These are phyloP conservation scores for Delitschia confertaspora DNA, from an alignment of 495 filamentous ascomycete genomes.

Conservation along the genomic window DNA sequence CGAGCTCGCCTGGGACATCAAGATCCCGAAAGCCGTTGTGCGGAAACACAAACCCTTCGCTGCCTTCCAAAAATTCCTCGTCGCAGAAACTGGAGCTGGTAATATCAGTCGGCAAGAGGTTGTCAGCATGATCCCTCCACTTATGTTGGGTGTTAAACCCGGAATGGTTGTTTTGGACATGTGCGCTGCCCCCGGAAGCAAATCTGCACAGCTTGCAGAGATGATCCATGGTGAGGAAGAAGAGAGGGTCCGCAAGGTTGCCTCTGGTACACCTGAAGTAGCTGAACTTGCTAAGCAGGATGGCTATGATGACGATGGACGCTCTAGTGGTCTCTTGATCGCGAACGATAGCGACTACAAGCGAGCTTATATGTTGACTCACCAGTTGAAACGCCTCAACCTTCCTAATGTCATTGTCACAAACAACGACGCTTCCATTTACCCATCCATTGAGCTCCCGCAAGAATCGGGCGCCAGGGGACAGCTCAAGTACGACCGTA, in stretches of 20 bases:
- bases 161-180: constrained; percentile 90
- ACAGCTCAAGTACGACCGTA: constrained; percentile 83
- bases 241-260: constrained; percentile 55
- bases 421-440: constrained; percentile 96
- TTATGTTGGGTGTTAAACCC: constrained; percentile 81
- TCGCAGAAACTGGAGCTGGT: constrained; percentile 90
- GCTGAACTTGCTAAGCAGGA: constrained; percentile 43
- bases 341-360: constrained; percentile 95
- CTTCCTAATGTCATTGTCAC: constrained; percentile 96
- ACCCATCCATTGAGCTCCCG: constrained; percentile 70
- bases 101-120: constrained; percentile 96
- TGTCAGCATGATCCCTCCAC: constrained; percentile 96
- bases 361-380: constrained; percentile 89
- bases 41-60: constrained; percentile 86
- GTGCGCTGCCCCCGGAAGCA: constrained; percentile 94
- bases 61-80: constrained; percentile 95
- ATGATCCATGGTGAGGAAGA: constrained; percentile 90
- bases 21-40: constrained; percentile 86
- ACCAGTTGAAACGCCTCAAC: constrained; percentile 92
- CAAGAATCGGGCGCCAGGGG: constrained; percentile 47
- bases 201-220: constrained; percentile 90
- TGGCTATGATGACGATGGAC: constrained; percentile 65
- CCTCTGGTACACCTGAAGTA: constrained; percentile 33
- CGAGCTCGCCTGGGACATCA: constrained; percentile 89
- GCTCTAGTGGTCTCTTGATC: constrained; percentile 82